Conservation (phyloP, 495 filamentous ascomycete genomes). For the Daldinia concentrica region DNA sequence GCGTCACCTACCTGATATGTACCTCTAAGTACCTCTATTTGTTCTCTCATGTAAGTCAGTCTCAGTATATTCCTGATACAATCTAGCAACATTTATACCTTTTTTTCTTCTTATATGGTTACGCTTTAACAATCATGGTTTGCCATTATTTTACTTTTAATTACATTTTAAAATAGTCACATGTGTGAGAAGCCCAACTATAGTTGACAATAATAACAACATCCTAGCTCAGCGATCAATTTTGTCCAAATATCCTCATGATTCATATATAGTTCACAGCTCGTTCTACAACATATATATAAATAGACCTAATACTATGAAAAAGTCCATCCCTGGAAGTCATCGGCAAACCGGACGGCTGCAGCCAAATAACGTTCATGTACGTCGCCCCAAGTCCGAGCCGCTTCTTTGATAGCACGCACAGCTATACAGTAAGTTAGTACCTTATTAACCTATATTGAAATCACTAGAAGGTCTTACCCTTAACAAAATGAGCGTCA, state of each 20-base stretch:
- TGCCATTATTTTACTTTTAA: not conserved
- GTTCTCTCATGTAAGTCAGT: not conserved
- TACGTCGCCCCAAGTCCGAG: conserved; percentile 84
- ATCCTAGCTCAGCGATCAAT: conserved; percentile 6
- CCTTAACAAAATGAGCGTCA: conserved; percentile 86
- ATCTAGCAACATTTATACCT: not conserved
- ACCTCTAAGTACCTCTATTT: not conserved
- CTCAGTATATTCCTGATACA: not conserved
- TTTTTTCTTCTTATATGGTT: not conserved
- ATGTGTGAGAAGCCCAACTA: conserved; percentile 2
- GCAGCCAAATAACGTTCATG: conserved; percentile 79
- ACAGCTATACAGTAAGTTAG: conserved; percentile 58
- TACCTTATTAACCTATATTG: not conserved
- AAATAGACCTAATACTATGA: conserved; percentile 10
- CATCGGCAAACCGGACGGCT: conserved; percentile 79
- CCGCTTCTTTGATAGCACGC: conserved; percentile 76
- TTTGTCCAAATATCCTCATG: conserved; percentile 3
- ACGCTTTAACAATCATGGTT: not conserved
- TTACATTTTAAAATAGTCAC: not conserved
- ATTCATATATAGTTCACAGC: not conserved
- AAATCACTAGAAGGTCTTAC: conserved; percentile 44
- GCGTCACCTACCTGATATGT: not conserved
- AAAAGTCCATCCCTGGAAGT: conserved; percentile 76
- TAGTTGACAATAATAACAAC: not conserved
- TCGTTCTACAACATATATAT: not conserved